A percentile compares a stretch with the other conserved stretches of the same genome.
Conservation (phyloP, 345 rosid species). For the Draba incana region DNA sequence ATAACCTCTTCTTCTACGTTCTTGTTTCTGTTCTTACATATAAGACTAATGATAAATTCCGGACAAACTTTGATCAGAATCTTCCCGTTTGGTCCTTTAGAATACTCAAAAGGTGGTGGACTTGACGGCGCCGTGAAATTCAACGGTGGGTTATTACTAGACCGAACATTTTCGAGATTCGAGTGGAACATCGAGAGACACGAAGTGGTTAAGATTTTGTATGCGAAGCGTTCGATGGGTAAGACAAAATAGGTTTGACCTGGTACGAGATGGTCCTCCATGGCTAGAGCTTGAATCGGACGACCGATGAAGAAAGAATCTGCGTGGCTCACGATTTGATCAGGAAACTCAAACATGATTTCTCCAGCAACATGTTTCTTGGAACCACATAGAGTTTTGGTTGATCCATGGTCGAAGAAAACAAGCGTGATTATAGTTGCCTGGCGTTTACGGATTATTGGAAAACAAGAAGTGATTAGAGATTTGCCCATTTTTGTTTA, state of each 20-base stretch:
- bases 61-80: slow-evolving; percentile 62
- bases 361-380: slow-evolving; percentile 80
- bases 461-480: slow-evolving; percentile 34
- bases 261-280: slow-evolving; percentile 63
- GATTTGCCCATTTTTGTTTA: slow-evolving; percentile 51
- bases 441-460: slow-evolving; percentile 25
- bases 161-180: slow-evolving; percentile 23
- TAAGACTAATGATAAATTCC: slow-evolving; percentile 53
- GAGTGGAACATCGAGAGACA: slow-evolving; percentile 62
- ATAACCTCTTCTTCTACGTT: slow-evolving; percentile 23
- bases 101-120: slow-evolving; percentile 61
- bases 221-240: slow-evolving; percentile 68
- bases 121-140: slow-evolving; percentile 47
- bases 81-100: slow-evolving; percentile 53
- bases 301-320: slow-evolving; percentile 91
- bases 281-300: slow-evolving; percentile 65
- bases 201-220: slow-evolving; percentile 56
- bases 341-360: slow-evolving; percentile 89
- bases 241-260: slow-evolving; percentile 84
- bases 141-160: slow-evolving; percentile 30
- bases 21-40: slow-evolving; percentile 29
- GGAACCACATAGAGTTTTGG: slow-evolving; percentile 48
- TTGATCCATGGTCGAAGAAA: slow-evolving; percentile 61
- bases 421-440: slow-evolving; percentile 49
- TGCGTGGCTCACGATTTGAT: slow-evolving; percentile 78